A percentile compares a stretch with the other conserved stretches of the same genome.
These are phyloP conservation scores for Camelina laxa DNA, from an alignment of 345 rosid species.

Conservation along the genomic window DNA sequence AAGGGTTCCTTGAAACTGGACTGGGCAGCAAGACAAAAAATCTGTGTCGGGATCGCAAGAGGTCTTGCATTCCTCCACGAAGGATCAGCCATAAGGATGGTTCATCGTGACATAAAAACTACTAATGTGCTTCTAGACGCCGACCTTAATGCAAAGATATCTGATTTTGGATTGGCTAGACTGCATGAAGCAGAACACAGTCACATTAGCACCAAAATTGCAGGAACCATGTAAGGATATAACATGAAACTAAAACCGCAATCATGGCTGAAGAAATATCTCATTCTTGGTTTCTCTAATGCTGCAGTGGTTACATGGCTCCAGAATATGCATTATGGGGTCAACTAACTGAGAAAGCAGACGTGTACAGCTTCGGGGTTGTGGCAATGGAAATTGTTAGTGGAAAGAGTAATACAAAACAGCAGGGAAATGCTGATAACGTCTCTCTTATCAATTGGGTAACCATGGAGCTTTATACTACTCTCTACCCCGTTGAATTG, in stretches of 20 bases:
- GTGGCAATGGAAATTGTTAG: no score
- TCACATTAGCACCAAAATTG: slow-evolving; percentile 63
- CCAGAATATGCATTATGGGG: no score
- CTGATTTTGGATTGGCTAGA: slow-evolving; percentile 71
- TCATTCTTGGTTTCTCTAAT: no score
- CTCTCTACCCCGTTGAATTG: no score
- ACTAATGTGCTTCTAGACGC: slow-evolving; percentile 60
- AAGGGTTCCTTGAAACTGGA: slow-evolving; percentile 41
- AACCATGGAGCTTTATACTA: no score
- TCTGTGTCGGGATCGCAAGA: slow-evolving; percentile 64
- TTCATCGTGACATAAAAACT: slow-evolving; percentile 70
- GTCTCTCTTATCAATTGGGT: no score
- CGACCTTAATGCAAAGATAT: slow-evolving; percentile 62
- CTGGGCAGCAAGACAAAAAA: slow-evolving; percentile 55
- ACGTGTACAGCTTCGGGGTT: no score
- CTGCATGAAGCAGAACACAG: slow-evolving; percentile 55
- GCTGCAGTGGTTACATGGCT: no score
- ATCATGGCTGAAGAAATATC: neutral
- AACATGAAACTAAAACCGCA: neutral
- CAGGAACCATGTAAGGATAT: slow-evolving; percentile 61
- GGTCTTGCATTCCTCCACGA: slow-evolving; percentile 67
- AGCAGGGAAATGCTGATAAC: no score
- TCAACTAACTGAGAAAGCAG: no score
- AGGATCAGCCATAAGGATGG: slow-evolving; percentile 56
- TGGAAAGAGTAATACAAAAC: no score